phyloP scores from a whole-genome alignment of 129 eudicot genomes.

The Heracleum sosnowskyi region DNA sequence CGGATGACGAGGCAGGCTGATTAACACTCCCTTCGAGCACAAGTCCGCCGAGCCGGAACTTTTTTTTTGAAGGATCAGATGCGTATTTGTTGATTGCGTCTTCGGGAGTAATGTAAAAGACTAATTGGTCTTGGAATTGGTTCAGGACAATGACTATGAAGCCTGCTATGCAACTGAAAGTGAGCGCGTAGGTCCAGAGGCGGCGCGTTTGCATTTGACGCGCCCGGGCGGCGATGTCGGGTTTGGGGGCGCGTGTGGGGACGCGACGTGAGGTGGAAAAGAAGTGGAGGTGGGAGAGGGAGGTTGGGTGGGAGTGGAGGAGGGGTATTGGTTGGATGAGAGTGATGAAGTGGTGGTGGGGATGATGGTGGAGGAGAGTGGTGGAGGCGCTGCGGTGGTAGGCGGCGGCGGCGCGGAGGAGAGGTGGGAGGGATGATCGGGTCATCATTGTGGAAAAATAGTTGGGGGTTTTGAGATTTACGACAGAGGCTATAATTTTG shows the following conservation, averaged over 20 bases:
- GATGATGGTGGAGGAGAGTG: constrained; percentile 9
- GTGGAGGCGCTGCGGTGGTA: not conserved
- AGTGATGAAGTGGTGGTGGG: constrained; percentile 11
- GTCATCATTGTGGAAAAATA: not conserved
- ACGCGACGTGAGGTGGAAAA: constrained; percentile 53
- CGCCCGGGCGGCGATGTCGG: constrained; percentile 74
- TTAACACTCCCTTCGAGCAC: constrained; percentile 66
- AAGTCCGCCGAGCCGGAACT: constrained; percentile 76
- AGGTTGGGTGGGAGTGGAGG: constrained; percentile 2
- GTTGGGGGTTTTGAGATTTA: not conserved
- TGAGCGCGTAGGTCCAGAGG: constrained; percentile 79
- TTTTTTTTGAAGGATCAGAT: constrained; percentile 48
- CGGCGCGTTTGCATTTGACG: constrained; percentile 88
- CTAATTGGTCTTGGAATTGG: constrained; percentile 82
- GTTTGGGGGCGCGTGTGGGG: constrained; percentile 29
- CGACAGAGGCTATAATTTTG: no score
- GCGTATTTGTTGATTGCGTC: constrained; percentile 57
- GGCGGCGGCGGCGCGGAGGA: constrained; percentile 17
- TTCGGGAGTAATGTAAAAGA: constrained; percentile 79
- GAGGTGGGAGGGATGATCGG: not conserved
- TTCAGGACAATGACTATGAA: constrained; percentile 66
- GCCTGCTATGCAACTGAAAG: constrained; percentile 81
- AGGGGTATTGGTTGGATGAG: constrained; percentile 8
- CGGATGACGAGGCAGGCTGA: constrained; percentile 50
- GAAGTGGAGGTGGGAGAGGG: constrained; percentile 16